Conservation (phyloP, 164 flowering plant species). For the Platanus orientalis region DNA sequence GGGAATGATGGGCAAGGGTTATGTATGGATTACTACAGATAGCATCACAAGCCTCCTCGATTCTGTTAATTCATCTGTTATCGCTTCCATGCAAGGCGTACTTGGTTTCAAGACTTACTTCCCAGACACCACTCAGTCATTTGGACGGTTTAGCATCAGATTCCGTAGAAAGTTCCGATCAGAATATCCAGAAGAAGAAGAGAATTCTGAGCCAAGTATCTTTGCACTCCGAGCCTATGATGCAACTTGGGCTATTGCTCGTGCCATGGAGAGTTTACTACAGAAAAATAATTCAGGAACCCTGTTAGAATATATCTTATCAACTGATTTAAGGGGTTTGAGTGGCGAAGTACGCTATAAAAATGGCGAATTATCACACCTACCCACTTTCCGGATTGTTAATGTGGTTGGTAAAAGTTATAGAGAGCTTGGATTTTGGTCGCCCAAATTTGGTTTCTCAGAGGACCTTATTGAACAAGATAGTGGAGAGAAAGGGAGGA, state of each 20-base stretch:
- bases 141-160: no score
- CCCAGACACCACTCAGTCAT: no score
- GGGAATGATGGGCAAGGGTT: no score
- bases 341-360: not conserved
- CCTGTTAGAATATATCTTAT: not conserved
- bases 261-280: constrained; percentile 1
- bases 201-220: no score
- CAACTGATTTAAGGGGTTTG: constrained; percentile 5
- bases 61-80: no score
- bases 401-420: constrained; percentile 8
- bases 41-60: no score
- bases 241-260: constrained; percentile 2
- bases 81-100: no score
- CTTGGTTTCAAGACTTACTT: no score
- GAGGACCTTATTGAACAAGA: no score
- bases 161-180: no score
- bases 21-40: no score
- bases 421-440: constrained; percentile 6
- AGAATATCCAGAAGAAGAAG: no score
- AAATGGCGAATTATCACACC: not conserved
- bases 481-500: not conserved
- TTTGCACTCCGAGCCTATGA: constrained; percentile 18
- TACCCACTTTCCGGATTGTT: not conserved
- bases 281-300: not conserved
- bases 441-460: not conserved